Conservation (phyloP, 2,329 filamentous ascomycete genomes). For the Colletotrichum sp. region DNA sequence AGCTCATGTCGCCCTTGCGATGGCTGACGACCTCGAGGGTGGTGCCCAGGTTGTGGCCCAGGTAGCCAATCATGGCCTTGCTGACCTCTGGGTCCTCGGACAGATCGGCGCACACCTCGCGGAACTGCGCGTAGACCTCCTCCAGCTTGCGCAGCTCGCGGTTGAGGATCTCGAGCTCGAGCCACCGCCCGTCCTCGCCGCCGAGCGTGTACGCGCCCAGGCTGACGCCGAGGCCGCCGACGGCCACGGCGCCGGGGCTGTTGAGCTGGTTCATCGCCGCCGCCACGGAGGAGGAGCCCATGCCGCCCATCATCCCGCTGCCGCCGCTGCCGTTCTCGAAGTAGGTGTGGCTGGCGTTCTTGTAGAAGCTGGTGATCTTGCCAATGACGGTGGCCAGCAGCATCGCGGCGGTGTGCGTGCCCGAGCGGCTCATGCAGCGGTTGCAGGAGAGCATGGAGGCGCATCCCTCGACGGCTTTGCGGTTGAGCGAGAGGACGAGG, state of each 20-base stretch:
- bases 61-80: constrained; percentile 49
- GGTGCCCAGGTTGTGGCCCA: constrained; percentile 47
- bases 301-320: not conserved
- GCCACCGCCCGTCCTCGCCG: constrained; percentile 49
- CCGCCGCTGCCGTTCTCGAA: constrained; percentile 33
- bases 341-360: constrained; percentile 42
- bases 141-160: constrained; percentile 53
- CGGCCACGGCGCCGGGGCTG: not conserved
- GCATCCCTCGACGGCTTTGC: constrained; percentile 54
- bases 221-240: constrained; percentile 39
- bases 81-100: constrained; percentile 47
- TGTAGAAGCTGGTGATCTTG: constrained; percentile 53
- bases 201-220: constrained; percentile 50
- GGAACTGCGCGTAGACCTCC: constrained; percentile 49
- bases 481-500: constrained; percentile 48
- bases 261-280: constrained; percentile 13
- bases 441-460: constrained; percentile 50
- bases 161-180: constrained; percentile 53
- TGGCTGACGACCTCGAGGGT: constrained; percentile 47
- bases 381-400: constrained; percentile 54
- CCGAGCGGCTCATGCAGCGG: constrained; percentile 47
- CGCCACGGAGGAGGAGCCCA: not conserved
- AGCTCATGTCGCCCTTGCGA: constrained; percentile 36
- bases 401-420: constrained; percentile 51
- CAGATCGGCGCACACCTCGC: constrained; percentile 43